Evolutionary conservation across 2,329 filamentous ascomycete species (phyloP), one percentile per base, ranked within the genome.

Genomic region (Fusarium udum): DNA sequence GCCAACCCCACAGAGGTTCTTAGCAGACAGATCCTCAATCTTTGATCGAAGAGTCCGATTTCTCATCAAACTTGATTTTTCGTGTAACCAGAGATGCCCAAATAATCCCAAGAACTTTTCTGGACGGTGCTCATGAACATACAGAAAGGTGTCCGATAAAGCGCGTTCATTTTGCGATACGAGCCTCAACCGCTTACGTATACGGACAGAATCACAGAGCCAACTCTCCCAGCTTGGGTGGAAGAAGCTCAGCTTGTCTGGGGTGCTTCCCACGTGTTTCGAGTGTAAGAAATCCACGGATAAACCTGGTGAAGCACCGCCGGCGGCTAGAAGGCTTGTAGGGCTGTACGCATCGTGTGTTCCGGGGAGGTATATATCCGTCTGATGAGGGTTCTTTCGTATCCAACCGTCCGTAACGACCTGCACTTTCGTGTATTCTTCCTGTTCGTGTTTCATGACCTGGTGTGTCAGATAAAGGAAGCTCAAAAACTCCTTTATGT

Each of bases 91-190:
- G 4, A 70, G 66, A 45, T 71, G 16, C 28, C 67, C 37, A 40
- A 75, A 32, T 14, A 74, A 11, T 0, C 69, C 71, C n/a, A 75
- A 15, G 11, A 70, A 62, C 10, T 16, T 52, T 3, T 72, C 51
- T 32, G 71, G 61, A 2, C 7, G 63, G 24, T 69, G 56, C 26
- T 71, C n/a, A 18, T 59, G 22, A 3, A 75, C 9, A 26, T 63
- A n/a, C 26, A 31, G 2, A 48, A 31, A 48, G 2, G n/a, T 20
- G 16, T 31, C 45, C 4, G 45, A 48, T 16, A 48, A 31, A 2
- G 6, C 4, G 20, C 14, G 10, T 48, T 31, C 16, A 6, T 48
- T 20, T 31, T 7, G 45, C 8, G 45, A 48, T 0, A 48, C 6
- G 26, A 48, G 20, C 6, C 45, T 48, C 26, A 48, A 31, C 10